phyloP scores from a whole-genome alignment of 225 moss, liverwort and hornwort genomes.

The Pseudoscleropodium purum region DNA sequence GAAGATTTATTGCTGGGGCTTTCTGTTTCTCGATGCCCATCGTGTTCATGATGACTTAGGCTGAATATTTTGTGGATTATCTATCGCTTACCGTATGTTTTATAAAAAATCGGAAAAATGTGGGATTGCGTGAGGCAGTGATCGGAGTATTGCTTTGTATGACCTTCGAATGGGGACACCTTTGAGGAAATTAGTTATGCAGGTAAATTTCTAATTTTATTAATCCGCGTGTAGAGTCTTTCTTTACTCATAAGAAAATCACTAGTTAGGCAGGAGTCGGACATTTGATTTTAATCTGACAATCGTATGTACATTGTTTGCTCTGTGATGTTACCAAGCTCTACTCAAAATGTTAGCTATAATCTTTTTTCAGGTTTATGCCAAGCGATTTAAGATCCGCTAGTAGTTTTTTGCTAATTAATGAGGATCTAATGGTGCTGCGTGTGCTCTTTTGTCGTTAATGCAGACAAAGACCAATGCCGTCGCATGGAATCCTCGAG shows the following conservation, averaged over 20 bases:
- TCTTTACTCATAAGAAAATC: neutral
- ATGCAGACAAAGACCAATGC: conserved; percentile 81
- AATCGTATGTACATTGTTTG: neutral
- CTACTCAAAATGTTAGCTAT: neutral
- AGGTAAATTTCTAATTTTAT: conserved; percentile 32
- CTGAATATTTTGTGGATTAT: neutral
- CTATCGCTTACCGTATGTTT: neutral
- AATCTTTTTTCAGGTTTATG: neutral
- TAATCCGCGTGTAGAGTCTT: neutral
- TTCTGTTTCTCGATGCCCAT: neutral
- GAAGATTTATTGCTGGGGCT: neutral
- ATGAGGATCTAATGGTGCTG: neutral
- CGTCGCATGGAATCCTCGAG: conserved; percentile 91
- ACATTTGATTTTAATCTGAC: neutral
- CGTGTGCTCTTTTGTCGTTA: neutral
- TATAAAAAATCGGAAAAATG: neutral
- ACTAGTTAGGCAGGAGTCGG: neutral
- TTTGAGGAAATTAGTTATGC: conserved; percentile 89
- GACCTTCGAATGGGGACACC: conserved; percentile 90
- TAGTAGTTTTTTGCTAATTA: neutral
- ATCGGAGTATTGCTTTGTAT: conserved; percentile 89
- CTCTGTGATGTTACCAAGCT: neutral
- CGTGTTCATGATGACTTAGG: neutral
- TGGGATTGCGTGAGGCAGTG: conserved; percentile 42
- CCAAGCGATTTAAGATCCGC: neutral